Evolutionary conservation across 2,329 filamentous ascomycete species (phyloP).

Genomic region (Penicillium sp.): DNA sequence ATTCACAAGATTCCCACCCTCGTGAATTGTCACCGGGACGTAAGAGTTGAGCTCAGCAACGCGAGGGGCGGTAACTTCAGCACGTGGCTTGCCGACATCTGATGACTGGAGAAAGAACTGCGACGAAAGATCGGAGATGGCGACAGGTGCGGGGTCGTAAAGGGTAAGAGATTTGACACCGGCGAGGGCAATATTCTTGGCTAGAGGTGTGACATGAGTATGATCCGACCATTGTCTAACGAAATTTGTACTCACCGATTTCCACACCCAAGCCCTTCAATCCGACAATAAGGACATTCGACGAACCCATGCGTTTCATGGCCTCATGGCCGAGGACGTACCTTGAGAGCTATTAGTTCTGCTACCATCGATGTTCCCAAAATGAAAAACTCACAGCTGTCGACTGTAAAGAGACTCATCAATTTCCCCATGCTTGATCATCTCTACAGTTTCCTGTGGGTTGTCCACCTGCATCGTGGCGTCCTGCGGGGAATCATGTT

Average conservation of each 20-base stretch:
- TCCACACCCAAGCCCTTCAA: conserved; percentile 93
- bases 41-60: conserved; percentile 95
- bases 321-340: conserved; percentile 71
- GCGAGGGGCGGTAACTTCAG: conserved; percentile 76
- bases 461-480: conserved; percentile 58
- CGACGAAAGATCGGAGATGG: conserved; percentile 83
- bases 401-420: conserved; percentile 63
- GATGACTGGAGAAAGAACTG: conserved; percentile 90
- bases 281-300: conserved; percentile 86
- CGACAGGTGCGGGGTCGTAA: conserved; percentile 78
- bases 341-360: conserved; percentile 25
- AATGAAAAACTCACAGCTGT: conserved; percentile 46
- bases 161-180: conserved; percentile 96
- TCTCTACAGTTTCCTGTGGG: conserved; percentile 52
- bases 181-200: conserved; percentile 96
- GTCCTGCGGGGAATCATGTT: conserved; percentile 36
- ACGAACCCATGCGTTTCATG: conserved; percentile 98
- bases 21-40: conserved; percentile 77
- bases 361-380: not conserved
- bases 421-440: conserved; percentile 60
- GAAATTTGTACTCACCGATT: conserved; percentile 54
- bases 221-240: no score
- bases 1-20: conserved; percentile 58
- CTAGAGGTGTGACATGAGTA: no score
- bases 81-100: conserved; percentile 89